Percentiles rank a stretch among this genome's conserved stretches.
phyloP scores from a whole-genome alignment of 75 land plant genomes.

The Cryptomeria japonica region DNA sequence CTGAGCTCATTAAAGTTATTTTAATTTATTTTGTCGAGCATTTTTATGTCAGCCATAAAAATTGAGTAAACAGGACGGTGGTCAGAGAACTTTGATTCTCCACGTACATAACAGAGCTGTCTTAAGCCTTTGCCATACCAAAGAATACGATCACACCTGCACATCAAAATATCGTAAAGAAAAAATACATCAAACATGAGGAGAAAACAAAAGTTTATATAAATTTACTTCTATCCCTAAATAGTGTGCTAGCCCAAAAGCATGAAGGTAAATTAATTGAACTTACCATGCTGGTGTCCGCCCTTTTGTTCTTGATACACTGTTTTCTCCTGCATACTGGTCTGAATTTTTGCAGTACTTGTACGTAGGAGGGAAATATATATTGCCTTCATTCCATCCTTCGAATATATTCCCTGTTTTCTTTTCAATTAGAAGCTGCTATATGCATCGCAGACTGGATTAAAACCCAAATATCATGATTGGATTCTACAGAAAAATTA shows the following conservation, averaged over 20 bases:
- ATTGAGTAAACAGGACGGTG: conserved; percentile 63
- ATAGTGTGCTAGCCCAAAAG: too few relatives aligned
- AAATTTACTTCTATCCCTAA: too few relatives aligned
- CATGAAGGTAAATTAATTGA: not conserved
- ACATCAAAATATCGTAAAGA: not conserved
- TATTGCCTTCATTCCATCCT: conserved; percentile 62
- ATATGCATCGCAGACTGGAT: not conserved
- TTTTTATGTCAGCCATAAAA: conserved; percentile 43
- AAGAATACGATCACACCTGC: conserved; percentile 68
- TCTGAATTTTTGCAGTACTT: conserved; percentile 82
- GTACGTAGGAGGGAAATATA: conserved; percentile 94
- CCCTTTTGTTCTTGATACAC: conserved; percentile 69
- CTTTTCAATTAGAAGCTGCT: not conserved
- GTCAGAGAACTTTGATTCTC: conserved; percentile 60
- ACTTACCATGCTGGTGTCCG: conserved; percentile 95
- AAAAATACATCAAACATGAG: not conserved
- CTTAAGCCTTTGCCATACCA: conserved; percentile 59
- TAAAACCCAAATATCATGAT: not conserved
- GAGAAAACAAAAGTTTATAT: too few relatives aligned
- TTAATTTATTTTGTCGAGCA: conserved; percentile 31
- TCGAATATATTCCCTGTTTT: not conserved
- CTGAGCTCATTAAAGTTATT: conserved; percentile 15
- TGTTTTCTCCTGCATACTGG: conserved; percentile 70
- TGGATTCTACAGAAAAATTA: not conserved
- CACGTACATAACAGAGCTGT: conserved; percentile 45